Conservation (phyloP, 805 yeast species). For the Yamadazyma insecticola region DNA sequence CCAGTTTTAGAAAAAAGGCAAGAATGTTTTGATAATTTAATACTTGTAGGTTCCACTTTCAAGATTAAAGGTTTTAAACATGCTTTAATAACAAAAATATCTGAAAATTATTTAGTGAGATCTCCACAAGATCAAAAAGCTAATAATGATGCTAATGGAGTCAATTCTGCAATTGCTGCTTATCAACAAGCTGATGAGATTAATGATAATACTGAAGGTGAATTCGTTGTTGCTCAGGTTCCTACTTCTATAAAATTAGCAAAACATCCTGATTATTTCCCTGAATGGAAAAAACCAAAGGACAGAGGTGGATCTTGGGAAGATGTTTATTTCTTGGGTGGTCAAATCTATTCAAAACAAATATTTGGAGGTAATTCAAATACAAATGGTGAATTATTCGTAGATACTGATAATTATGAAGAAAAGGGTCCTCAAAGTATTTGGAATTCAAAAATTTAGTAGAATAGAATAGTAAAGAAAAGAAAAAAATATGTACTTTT, state of each 20-base stretch:
- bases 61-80: conserved; percentile 73
- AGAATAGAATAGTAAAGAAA: no score
- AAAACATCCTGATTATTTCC: conserved; percentile 85
- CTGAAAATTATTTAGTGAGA: conserved; percentile 48
- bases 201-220: conserved; percentile 19
- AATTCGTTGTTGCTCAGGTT: conserved; percentile 50
- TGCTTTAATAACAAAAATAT: conserved; percentile 55
- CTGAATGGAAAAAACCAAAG: conserved; percentile 77
- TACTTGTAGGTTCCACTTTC: conserved; percentile 75
- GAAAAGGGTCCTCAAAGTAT: conserved; percentile 78
- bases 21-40: conserved; percentile 78
- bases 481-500: no score
- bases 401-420: conserved; percentile 65
- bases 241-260: conserved; percentile 70
- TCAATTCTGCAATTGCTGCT: conserved; percentile 36
- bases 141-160: conserved; percentile 20
- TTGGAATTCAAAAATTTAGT: conserved; percentile 51
- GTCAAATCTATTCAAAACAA: conserved; percentile 82
- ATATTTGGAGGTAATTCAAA: conserved; percentile 57
- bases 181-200: conserved; percentile 41
- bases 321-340: conserved; percentile 78
- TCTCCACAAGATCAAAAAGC: conserved; percentile 21
- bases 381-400: conserved; percentile 57
- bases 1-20: conserved; percentile 70
- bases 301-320: conserved; percentile 56